Percentiles rank a stretch among this genome's conserved stretches.
Conservation (phyloP, 163 green algal species). For the Scenedesmus sp. region DNA sequence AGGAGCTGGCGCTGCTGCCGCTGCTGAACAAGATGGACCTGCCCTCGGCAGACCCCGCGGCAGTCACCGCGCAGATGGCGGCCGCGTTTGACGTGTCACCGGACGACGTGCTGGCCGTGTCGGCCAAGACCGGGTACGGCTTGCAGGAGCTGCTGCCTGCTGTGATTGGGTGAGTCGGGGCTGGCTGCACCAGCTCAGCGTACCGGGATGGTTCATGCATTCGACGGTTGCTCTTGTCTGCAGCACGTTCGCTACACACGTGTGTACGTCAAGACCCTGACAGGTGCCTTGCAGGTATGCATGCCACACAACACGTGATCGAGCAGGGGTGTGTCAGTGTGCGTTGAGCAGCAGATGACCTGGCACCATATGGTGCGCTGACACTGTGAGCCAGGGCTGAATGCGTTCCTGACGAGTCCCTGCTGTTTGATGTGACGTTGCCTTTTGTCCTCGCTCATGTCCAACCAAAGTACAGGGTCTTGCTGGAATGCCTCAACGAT, state of each 20-base stretch:
- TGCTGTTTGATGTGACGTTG: no score
- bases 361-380: not conserved
- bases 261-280: not conserved
- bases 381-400: not conserved
- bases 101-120: conserved; percentile 62
- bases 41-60: conserved; percentile 79
- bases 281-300: no score
- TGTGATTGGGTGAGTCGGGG: conserved; percentile 75
- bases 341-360: no score
- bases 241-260: no score
- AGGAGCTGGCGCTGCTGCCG: conserved; percentile 89
- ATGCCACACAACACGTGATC: no score
- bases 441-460: no score
- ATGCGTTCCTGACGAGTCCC: no score
- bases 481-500: conserved; percentile 78
- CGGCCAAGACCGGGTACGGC: conserved; percentile 90
- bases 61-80: conserved; percentile 80
- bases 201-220: no score
- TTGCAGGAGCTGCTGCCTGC: conserved; percentile 80
- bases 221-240: no score
- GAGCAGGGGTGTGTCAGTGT: not conserved
- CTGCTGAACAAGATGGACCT: conserved; percentile 98
- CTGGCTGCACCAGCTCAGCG: no score
- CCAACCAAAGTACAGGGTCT: no score
- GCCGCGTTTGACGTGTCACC: conserved; percentile 80